Percentiles rank a stretch among this genome's conserved stretches.
Evolutionary conservation across 1,284 basidiomycete species (phyloP).

Genomic region (Malassezia furfur): DNA sequence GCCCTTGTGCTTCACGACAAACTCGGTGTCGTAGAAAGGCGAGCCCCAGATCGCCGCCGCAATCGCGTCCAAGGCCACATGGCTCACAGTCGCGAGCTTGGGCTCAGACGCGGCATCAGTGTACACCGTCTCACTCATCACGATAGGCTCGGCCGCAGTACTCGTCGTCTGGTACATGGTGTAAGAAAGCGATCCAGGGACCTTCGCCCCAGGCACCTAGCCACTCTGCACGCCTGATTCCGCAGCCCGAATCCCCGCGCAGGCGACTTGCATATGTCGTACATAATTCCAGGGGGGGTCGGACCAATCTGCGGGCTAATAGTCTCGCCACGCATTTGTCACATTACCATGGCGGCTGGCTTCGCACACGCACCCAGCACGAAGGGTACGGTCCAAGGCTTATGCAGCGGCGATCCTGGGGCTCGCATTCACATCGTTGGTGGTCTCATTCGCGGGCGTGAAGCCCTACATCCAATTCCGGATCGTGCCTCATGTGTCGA

Average conservation of each 20-base stretch:
- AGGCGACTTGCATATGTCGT: not conserved
- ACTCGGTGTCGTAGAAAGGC: conserved; percentile 16
- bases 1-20: conserved; percentile 13
- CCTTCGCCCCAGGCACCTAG: no score
- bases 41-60: conserved; percentile 11
- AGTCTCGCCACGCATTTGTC: not conserved
- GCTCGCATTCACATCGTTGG: not conserved
- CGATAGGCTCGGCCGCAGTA: not conserved
- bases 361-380: conserved; percentile 15
- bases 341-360: conserved; percentile 5
- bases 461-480: conserved; percentile 15
- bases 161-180: not conserved
- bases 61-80: conserved; percentile 14
- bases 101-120: not conserved
- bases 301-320: not conserved
- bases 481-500: conserved; percentile 7
- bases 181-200: no score
- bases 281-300: not conserved
- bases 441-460: not conserved
- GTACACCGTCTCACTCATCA: not conserved
- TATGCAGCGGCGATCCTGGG: conserved; percentile 5
- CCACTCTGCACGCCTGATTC: not conserved
- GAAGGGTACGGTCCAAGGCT: conserved; percentile 7
- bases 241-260: not conserved
- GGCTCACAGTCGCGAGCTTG: conserved; percentile 16